Base-by-base conservation (phyloP, 2,329 filamentous ascomycete species). In the Conoideocrella luteorostrata region DNA sequence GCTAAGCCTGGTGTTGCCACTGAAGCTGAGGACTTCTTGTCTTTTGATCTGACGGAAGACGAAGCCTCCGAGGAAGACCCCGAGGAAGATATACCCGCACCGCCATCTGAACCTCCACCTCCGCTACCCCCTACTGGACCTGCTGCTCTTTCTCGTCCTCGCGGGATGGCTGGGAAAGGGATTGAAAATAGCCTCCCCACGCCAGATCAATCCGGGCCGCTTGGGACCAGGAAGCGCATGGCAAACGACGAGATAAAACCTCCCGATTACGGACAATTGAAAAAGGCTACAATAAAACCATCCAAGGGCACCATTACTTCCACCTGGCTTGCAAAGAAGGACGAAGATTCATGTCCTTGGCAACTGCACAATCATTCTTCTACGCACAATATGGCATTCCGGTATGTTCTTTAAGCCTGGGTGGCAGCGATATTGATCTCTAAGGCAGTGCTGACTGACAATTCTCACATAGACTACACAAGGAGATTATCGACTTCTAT, bases 401-500 rank as follows among this genome's bases (percentile, higher is more conserved):
- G 81, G 81, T 82, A 65, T 65, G 72, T 60, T 40, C 18, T 12
- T 21, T 9, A 7, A n/a, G 3, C 10, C n/a, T 20, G n/a, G n/a
- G n/a, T n/a, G n/a, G n/a, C n/a, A n/a, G n/a, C 33, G 22, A 17
- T 21, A 38, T 12, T 33, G 15, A 38, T 17, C 15, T 17, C 11
- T 30, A 5, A 4, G 17, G 33, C 22, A 22, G 28, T 23, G 2
- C 24, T 35, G 12, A 22, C 32, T 46, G 24, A 17, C 20, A 24
- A 11, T 18, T 18, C 11, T 20, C 9, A 21, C 23, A 36, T 13
- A 89, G 87, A 63, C 69, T 98, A 21, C 89, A 97, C 63, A 88
- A 89, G 56, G 93, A 98, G 63, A 82, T 97, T 34, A 69, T 86
- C 23, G 87, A 94, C 55, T 97, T 96, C 60, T 94, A 90, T 60